Percentiles rank a stretch among this genome's conserved stretches.
phyloP scores from a whole-genome alignment of 805 yeast species.

The Saturnispora zaruensis region DNA sequence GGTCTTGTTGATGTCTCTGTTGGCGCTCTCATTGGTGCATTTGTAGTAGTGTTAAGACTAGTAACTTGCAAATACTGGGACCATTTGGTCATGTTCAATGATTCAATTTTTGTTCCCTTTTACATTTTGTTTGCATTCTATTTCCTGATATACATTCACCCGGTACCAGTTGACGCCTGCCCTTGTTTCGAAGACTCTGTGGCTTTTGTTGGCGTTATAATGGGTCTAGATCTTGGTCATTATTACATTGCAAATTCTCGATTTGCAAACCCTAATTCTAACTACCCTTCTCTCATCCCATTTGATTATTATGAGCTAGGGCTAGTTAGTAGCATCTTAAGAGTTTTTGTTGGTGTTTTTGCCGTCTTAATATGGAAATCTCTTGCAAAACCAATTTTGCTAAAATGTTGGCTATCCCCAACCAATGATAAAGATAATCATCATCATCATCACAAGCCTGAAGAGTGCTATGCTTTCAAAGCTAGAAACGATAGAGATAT shows the following conservation, averaged over 20 bases:
- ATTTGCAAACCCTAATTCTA: conserved; percentile 9
- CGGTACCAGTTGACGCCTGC: conserved; percentile 83
- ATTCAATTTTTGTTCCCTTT: conserved; percentile 25
- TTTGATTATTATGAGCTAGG: conserved; percentile 38
- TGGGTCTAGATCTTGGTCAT: conserved; percentile 63
- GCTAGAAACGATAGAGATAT: conserved; percentile 69
- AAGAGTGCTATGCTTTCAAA: conserved; percentile 39
- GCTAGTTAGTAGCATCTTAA: conserved; percentile 29
- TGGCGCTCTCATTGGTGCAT: conserved; percentile 59
- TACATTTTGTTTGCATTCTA: conserved; percentile 36
- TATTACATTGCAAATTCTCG: conserved; percentile 29
- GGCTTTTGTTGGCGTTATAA: conserved; percentile 81
- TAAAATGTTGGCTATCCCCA: conserved; percentile 39
- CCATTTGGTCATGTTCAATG: conserved; percentile 28
- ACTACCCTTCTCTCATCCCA: conserved; percentile 29
- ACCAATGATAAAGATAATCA: background rate
- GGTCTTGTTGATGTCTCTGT: conserved; percentile 69
- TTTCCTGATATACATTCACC: conserved; percentile 55
- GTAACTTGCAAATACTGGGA: conserved; percentile 38
- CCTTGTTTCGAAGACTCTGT: conserved; percentile 96
- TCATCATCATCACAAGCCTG: conserved; percentile 1
- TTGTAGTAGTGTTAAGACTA: conserved; percentile 41
- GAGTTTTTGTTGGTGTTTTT: conserved; percentile 55
- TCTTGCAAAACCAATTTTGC: conserved; percentile 57
- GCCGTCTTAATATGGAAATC: conserved; percentile 68